Evolutionary conservation across 169 alveolate species (phyloP).

Genomic region (Cryptosporidium xiaoi): DNA sequence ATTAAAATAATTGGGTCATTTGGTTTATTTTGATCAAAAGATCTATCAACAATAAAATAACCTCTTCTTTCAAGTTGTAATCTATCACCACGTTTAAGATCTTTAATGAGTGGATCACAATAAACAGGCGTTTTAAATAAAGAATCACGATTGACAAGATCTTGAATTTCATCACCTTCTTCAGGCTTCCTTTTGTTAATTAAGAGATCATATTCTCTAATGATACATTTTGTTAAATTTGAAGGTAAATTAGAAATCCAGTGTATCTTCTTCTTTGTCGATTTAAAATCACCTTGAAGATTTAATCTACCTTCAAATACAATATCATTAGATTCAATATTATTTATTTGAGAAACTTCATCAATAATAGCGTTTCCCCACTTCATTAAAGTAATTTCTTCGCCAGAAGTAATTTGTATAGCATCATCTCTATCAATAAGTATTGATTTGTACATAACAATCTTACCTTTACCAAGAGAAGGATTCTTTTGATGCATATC

Average conservation of each 20-base stretch:
- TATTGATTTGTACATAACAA: conserved; percentile 81
- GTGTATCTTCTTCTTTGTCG: conserved; percentile 93
- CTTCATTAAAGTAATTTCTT: conserved; percentile 95
- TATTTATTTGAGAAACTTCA: conserved; percentile 79
- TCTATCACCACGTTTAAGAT: conserved; percentile 82
- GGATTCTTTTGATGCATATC: conserved; percentile 94
- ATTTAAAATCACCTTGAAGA: conserved; percentile 91
- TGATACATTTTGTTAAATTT: conserved; percentile 79
- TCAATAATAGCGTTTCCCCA: conserved; percentile 95
- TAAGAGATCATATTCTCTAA: conserved; percentile 94
- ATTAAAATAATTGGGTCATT: conserved; percentile 83
- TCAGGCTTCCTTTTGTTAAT: conserved; percentile 92
- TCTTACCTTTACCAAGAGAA: conserved; percentile 88
- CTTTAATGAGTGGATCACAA: conserved; percentile 76
- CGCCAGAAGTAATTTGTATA: conserved; percentile 87
- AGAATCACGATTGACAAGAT: conserved; percentile 83
- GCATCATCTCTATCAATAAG: conserved; percentile 93
- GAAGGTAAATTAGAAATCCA: conserved; percentile 86
- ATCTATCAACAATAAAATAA: conserved; percentile 91
- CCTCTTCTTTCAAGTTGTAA: conserved; percentile 98
- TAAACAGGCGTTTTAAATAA: conserved; percentile 76
- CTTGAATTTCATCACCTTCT: conserved; percentile 88
- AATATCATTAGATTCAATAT: conserved; percentile 45
- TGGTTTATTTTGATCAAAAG: conserved; percentile 62
- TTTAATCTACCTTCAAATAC: conserved; percentile 84